Base-by-base conservation (phyloP, 2,329 filamentous ascomycete genomes). In the Trichoderma sp. region DNA sequence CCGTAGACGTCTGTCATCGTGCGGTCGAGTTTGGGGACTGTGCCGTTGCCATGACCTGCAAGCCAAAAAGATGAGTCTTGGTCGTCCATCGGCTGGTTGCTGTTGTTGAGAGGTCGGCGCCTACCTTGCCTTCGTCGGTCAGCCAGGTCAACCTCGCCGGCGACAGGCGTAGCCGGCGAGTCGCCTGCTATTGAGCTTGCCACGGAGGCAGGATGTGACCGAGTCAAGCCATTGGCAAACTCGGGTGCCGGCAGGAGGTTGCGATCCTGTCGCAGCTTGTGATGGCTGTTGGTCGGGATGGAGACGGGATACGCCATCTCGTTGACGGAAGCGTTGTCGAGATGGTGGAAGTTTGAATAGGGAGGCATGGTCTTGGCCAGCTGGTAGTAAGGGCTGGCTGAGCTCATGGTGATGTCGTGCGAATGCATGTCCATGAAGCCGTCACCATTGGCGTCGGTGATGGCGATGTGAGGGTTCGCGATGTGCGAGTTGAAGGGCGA, bases 1-100 rank as follows among this genome's bases (percentile, higher is more conserved):
- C 88, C 86, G 75, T 92, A 94, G 59, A 92, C 86, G 75, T 96
- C 93, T 19, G 93, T 94, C 80, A 95, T 92, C 0, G 93, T 95
- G 67, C 93, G 86, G 72, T 93, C 90, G 71, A 97, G 86, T 79
- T 94, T 95, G 29, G 93, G 91, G 29, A 89, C 82, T 45, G 83
- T 82, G 70, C 82, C 78, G 25, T 64, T 64, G 27, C 34, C 60
- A 71, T 81, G 82, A 71, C 87, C 84, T 80, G 66, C 9, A 19
- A 10, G 15, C 29, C 42, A 48, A 2, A 27, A 87, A 85, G 88
- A 83, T 74, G 78, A 82, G 78, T 74, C 68, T 57, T 64, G 61
- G 29, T 29, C 27, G 10, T 45, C 34, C 9, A 19, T 27, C 19
- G 12, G 56, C 45, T 27, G 34, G n/a, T 12, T n/a, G 32, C 13